phyloP scores from a whole-genome alignment of 2,329 filamentous ascomycete species.

The Beauveria brongniartii region DNA sequence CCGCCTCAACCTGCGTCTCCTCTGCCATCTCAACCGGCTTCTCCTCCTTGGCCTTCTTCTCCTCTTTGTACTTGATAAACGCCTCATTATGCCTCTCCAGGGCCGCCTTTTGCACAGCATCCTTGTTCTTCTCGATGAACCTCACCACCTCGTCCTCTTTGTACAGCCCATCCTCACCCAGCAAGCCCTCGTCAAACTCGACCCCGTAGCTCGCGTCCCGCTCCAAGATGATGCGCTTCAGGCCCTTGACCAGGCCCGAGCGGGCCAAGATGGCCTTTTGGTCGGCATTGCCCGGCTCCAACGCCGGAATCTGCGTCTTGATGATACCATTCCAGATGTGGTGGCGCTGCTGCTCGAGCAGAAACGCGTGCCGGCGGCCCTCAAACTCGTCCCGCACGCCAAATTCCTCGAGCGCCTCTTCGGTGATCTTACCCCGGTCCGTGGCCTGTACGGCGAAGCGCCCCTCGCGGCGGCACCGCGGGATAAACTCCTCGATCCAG shows the following conservation, averaged over 20 bases:
- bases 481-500: constrained; percentile 59
- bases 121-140: constrained; percentile 35
- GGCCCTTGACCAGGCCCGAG: constrained; percentile 28
- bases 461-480: constrained; percentile 35
- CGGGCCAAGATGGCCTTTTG: constrained; percentile 23
- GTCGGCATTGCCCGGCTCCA: constrained; percentile 17
- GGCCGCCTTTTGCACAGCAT: constrained; percentile 28
- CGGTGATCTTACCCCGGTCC: constrained; percentile 37
- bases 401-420: constrained; percentile 47
- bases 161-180: constrained; percentile 33
- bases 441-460: constrained; percentile 22
- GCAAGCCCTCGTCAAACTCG: constrained; percentile 19
- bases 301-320: constrained; percentile 27
- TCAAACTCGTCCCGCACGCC: constrained; percentile 36
- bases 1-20: background rate
- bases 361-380: constrained; percentile 32
- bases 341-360: constrained; percentile 30
- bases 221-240: constrained; percentile 44
- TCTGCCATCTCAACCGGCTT: background rate
- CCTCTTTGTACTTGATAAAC: constrained; percentile 9
- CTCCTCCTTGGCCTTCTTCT: background rate
- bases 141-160: constrained; percentile 30
- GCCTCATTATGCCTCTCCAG: constrained; percentile 18
- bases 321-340: constrained; percentile 39
- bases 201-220: constrained; percentile 32